Base-by-base conservation (phyloP, 2,329 filamentous ascomycete species). In the Hypoxylon sp. region DNA sequence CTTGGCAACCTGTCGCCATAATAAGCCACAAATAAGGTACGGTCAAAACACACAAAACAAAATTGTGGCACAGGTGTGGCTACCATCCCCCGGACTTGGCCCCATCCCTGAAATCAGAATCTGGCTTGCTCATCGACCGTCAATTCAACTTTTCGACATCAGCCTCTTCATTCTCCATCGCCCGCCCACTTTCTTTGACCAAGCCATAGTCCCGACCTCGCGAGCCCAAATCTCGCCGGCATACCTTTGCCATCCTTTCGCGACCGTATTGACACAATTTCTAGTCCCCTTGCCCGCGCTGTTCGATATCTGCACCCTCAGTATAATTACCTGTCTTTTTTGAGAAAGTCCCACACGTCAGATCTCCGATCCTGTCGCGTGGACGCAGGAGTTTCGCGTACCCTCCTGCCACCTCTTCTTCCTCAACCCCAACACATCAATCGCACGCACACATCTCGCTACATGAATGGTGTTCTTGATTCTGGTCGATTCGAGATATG, bases 401-500 rank as follows among this genome's bases (percentile, higher is more conserved):
- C 71, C 70, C 65, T 72, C 70, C 70, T 69, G 27, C 55, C 66
- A 62, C 56, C 37, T 49, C 51, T 58, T 49, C 51, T 58, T 42
- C 63, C 51, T 40, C 61, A 56, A 69, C 69, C 53, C 35, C 71
- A 65, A 68, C 63, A 71, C 61, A 70, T 70, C 69, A 71, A 72
- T 75, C 69, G 67, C 69, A 61, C 64, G 72, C 51, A 65, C 46
- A 63, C 42, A 54, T 53, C 62, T 66, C 56, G 64, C 68, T 77
- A 69, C 70, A 82, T 82, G 81, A 77, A 81, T 81, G 79, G 76
- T 81, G 64, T 74, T 73, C 70, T 67, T 69, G 70, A 75, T 72
- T 67, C 74, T 75, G 73, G 61, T 70, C 76, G 71, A 74, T 78
- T 79, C 80, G 79, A 82, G 82, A 83, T 83, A 88, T 84, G 84